A percentile compares a stretch with the other conserved stretches of the same genome.
Conservation (phyloP, 2,329 filamentous ascomycete species). For the Cercospora canescens region DNA sequence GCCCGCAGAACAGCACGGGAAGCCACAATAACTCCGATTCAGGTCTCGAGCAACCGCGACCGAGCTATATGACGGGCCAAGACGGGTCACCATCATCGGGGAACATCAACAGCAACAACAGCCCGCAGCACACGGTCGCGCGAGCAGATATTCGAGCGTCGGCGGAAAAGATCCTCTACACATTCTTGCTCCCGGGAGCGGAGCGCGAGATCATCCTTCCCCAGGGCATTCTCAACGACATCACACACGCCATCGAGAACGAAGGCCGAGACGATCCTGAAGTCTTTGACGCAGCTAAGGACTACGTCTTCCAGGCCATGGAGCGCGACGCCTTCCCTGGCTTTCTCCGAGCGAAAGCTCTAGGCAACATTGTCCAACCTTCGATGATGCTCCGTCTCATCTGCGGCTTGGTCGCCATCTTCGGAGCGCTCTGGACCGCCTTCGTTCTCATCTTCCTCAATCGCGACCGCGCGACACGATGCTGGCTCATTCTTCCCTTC, state of each 20-base stretch:
- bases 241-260: conserved; percentile 86
- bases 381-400: conserved; percentile 85
- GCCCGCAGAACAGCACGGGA: conserved; percentile 49
- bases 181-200: conserved; percentile 89
- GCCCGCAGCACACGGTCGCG: conserved; percentile 79
- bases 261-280: conserved; percentile 93
- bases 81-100: conserved; percentile 41
- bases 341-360: conserved; percentile 89
- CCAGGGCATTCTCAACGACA: conserved; percentile 79
- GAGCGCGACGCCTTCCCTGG: conserved; percentile 98
- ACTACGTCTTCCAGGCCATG: conserved; percentile 99
- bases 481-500: conserved; percentile 92
- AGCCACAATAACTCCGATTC: conserved; percentile 39
- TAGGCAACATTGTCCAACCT: conserved; percentile 92
- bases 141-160: conserved; percentile 88
- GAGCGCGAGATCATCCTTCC: conserved; percentile 95
- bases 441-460: conserved; percentile 93
- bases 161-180: conserved; percentile 98
- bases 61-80: conserved; percentile 58
- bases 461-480: conserved; percentile 69
- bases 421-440: conserved; percentile 89
- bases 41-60: conserved; percentile 51
- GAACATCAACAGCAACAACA: conserved; percentile 68
- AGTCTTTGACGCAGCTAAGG: conserved; percentile 95
- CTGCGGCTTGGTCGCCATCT: conserved; percentile 80